Evolutionary conservation across 257 asterid genomes (phyloP), one percentile per base, ranked within the genome.

Genomic region (Euphrasia confusa): DNA sequence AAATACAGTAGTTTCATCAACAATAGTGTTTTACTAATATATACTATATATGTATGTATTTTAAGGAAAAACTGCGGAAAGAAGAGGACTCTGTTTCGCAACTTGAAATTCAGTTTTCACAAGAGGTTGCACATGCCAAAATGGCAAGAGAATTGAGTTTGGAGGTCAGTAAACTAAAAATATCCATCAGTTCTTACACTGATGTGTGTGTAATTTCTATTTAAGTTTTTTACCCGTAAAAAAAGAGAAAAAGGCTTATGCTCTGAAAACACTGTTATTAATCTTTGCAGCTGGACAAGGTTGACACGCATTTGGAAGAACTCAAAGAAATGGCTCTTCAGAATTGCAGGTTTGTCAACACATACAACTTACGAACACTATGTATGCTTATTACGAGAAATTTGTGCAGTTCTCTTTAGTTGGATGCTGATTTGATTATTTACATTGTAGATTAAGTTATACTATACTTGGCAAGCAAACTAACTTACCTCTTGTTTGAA

Each of bases 121-220:
- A 84, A 65, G 98, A 91, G 80, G 90, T 74, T 66, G 71, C 79
- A 64, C 87, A 85, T 71, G 94, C 92, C 70, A 85, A 83, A 78
- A 74, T 75, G 83, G 78, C 95, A 52, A 81, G 71, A 70, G 94
- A 84, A 26, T 63, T 91, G 56, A 55, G 78, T 45, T 10, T 57
- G 27, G 89, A 86, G 84, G 98, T 91, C 58, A 50, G 78, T 63
- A 49, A 55, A 49, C 42, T 24, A 28, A 18, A 40, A 45, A 13
- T 18, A 18, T 28, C 58, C 40, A 6, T 35, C 40, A 35, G 40
- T 7, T 10, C 8, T 35, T 7, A 0, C 39, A 33, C 9, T 21
- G 40, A 6, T 9, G 4, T 30, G 33, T 30, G 33, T 30, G 33
- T 30, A 18, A 26, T 45, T 24, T 33, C 26, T n/a, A 7, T 61